Base-by-base conservation (phyloP, 306 rosid species). In the Vigna radiata region DNA sequence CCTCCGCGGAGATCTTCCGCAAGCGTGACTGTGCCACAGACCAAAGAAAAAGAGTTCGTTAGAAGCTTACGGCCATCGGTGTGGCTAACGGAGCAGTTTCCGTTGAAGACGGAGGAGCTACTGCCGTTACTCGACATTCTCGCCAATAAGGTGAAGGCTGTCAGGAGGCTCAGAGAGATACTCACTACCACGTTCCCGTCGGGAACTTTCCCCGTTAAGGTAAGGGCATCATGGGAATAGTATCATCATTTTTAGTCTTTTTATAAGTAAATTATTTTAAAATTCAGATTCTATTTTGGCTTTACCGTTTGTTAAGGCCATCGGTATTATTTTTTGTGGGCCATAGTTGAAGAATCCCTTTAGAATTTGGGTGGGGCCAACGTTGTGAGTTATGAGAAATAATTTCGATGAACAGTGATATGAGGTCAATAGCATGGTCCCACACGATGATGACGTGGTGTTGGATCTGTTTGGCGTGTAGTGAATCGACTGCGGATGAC, bases 191-290 rank as follows among this genome's bases (percentile, higher is more conserved):
- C 87, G 85, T 90, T 93, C 78, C 98, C 98, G 78, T 85, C 91
- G 78, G 98, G 94, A 1, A 89, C 89, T 1, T 93, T 93, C 37
- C 96, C 98, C 74, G 98, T 91, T 8, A 93, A 93, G 98, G 98
- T 93, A 77, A 65, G 84, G 87, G 80, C 77, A 23, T 39, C 49
- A 54, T 18, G 8, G 77, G 44, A 7, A 71, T 47, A 48, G 9
- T 15, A 13, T 2, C 1, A 1, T 11, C 1, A 1, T 11, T 12
- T 31, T 14, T 60, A 25, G 39, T 58, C 64, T 58, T 58, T 58
- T 60, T 25, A 60, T 61, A 31, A 7, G 68, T 10, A 10, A 10
- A 52, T 17, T 36, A 36, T 64, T 37, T 43, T 43, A 43, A 10
- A 11, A 41, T 19, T 52, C 33, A 46, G 70, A n/a, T 65, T 52